phyloP scores from a whole-genome alignment of 1,139 yeast species.

The Scheffersomyces illinoinensis region DNA sequence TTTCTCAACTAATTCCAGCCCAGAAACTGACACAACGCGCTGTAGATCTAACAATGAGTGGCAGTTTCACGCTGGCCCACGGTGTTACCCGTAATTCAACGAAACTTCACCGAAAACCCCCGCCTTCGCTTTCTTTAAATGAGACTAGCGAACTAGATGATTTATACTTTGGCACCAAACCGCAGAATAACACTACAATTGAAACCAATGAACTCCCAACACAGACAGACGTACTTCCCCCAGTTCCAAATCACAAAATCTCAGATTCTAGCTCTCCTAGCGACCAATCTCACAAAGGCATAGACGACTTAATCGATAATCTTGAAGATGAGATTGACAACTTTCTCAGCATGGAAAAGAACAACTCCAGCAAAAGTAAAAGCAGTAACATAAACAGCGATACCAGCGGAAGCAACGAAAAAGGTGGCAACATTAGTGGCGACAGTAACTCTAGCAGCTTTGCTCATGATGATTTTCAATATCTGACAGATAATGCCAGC shows the following conservation, averaged over 20 bases:
- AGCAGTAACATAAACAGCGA: no score
- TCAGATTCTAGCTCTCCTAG: not conserved
- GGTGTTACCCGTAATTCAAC: not conserved
- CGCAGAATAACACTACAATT: not conserved
- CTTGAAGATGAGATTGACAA: slow-evolving; percentile 18
- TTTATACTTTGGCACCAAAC: not conserved
- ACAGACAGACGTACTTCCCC: not conserved
- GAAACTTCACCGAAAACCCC: slow-evolving; percentile 22
- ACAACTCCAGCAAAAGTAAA: not conserved
- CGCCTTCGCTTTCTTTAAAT: slow-evolving; percentile 13
- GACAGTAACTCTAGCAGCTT: slow-evolving; percentile 1
- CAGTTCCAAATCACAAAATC: not conserved
- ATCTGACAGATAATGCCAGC: slow-evolving; percentile 5
- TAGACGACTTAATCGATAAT: slow-evolving; percentile 19
- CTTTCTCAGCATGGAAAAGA: slow-evolving; percentile 9
- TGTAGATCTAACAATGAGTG: not conserved
- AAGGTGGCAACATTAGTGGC: not conserved
- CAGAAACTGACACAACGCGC: not conserved
- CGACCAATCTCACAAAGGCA: slow-evolving; percentile 2
- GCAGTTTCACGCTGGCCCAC: not conserved
- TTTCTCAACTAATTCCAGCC: not conserved
- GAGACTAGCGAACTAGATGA: not conserved
- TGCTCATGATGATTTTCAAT: slow-evolving; percentile 1
- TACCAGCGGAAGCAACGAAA: not conserved
- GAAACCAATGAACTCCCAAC: not conserved